Percentiles rank a stretch among this genome's conserved stretches.
Evolutionary conservation across 495 filamentous ascomycete species (phyloP).

Genomic region (Delitschia confertaspora): DNA sequence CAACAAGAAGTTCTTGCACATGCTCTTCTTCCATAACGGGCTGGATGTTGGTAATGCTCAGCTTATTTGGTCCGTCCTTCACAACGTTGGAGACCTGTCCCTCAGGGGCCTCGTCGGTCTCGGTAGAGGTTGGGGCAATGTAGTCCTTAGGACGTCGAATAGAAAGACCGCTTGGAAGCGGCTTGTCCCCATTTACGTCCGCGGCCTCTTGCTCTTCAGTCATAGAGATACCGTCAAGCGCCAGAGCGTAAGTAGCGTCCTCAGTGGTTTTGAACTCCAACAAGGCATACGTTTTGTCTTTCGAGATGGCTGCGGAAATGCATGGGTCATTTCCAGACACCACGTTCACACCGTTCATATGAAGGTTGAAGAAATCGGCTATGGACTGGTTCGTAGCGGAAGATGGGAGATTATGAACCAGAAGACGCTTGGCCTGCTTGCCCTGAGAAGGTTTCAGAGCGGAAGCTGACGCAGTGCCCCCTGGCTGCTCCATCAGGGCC

Average conservation of each 20-base stretch:
- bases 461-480: slow-evolving; percentile 60
- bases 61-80: slow-evolving; percentile 88
- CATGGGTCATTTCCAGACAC: slow-evolving; percentile 77
- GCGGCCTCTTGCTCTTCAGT: too few relatives aligned
- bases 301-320: slow-evolving; percentile 71
- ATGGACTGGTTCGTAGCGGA: slow-evolving; percentile 60
- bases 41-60: slow-evolving; percentile 83
- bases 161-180: slow-evolving; percentile 52
- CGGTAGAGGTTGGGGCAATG: slow-evolving; percentile 76
- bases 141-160: slow-evolving; percentile 95
- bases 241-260: slow-evolving; percentile 85
- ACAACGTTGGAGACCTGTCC: slow-evolving; percentile 73
- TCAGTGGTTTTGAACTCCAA: slow-evolving; percentile 81
- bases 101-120: slow-evolving; percentile 66
- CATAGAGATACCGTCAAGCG: slow-evolving; percentile 84
- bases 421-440: slow-evolving; percentile 82
- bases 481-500: slow-evolving; percentile 88
- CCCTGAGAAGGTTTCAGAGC: slow-evolving; percentile 87
- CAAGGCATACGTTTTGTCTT: slow-evolving; percentile 68
- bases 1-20: slow-evolving; percentile 76
- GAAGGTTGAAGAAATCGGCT: slow-evolving; percentile 85
- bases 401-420: slow-evolving; percentile 72
- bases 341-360: slow-evolving; percentile 90
- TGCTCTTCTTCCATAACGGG: slow-evolving; percentile 81
- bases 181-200: slow-evolving; percentile 49